Evolutionary conservation across 805 yeast species (phyloP), one percentile per base, ranked within the genome.

Genomic region (Lachancea fermentati): DNA sequence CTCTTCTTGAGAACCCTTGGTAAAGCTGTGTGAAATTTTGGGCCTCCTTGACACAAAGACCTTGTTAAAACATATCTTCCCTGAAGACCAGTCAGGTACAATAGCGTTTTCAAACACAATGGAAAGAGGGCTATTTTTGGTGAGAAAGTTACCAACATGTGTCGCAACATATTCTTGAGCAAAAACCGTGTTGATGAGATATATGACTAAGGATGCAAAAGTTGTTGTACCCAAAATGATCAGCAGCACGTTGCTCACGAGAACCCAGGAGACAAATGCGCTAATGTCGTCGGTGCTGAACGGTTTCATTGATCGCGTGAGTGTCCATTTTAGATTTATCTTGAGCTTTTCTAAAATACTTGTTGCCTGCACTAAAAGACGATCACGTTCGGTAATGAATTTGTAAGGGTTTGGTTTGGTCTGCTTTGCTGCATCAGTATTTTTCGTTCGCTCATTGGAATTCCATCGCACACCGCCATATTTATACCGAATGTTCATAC

Each of bases 81-180:
- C 94, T 48, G 83, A 86, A 30, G 80, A 72, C 96, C 96, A 89
- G 41, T 85, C 87, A 0, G 97, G 97, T 4, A 88, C 94, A 42
- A 91, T 85, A 1, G 97, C 98, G 58, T 78, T 81, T 58, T 91
- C 97, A 55, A 93, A 93, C 0, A 85, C 79, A 6, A 93, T 96
- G 0, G 82, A 77, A 46, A 89, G 64, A 7, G 86, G 84, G 2
- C 94, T 79, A 55, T 88, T 93, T 45, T 75, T 75, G 4, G 97
- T 89, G 41, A 93, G 75, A 43, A 85, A 65, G 53, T 85, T 85
- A 7, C 97, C 97, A 22, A 89, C 69, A 50, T 75, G 71, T 34
- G 81, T 69, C 1, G 97, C 97, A 19, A 91, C 81, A 39, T 79
- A 75, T 54, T 91, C 96, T 57, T 91, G 72, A 0, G 69, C 69